Evolutionary conservation across 2,329 filamentous ascomycete species (phyloP), one percentile per base, ranked within the genome.

Genomic region (Domatiomyces catenatus): DNA sequence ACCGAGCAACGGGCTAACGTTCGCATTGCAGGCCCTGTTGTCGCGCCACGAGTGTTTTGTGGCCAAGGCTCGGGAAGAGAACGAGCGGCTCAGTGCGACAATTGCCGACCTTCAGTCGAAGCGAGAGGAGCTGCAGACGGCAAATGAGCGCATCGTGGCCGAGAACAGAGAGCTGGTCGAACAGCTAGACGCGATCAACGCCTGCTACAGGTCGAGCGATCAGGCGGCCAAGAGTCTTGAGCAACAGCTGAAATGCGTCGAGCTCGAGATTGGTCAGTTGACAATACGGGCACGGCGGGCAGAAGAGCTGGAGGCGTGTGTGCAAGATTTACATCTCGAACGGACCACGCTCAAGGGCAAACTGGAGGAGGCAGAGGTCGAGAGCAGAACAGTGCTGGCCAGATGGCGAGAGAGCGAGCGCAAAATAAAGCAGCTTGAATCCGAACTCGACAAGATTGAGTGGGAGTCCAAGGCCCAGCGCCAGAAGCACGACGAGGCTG

Each of bases 21-120:
- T 79, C 68, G 71, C 76, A 49, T 68, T 83, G 52, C 81, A 96
- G 92, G 88, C 88, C 53, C 75, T 98, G 51, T 79, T 98, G 43
- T 80, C 84, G 57, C 84, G 90, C 61, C 89, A 98, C 76, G 89
- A 96, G 72, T 81, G 85, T 53, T 95, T 94, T 68, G 90, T 95
- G 75, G 83, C 83, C 59, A 87, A 94, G 66, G 87, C 89, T 53
- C 88, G 94, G 71, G 80, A 81, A 59, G 88, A 95, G 65, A 84
- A 89, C 54, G 71, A 75, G 54, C 78, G 82, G 54, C 80, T 95
- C 68, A 75, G 78, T 44, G 67, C 72, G 46, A 75, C 75, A 56
- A 74, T 98, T 51, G 86, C 93, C 68, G 67, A 66, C 50, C 74
- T 98, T 48, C 86, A 94, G 69, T 66, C 66, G 48, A 75, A 81